Evolutionary conservation across 2,329 filamentous ascomycete species (phyloP).

Genomic region (Zymoseptoria pseudotritici): DNA sequence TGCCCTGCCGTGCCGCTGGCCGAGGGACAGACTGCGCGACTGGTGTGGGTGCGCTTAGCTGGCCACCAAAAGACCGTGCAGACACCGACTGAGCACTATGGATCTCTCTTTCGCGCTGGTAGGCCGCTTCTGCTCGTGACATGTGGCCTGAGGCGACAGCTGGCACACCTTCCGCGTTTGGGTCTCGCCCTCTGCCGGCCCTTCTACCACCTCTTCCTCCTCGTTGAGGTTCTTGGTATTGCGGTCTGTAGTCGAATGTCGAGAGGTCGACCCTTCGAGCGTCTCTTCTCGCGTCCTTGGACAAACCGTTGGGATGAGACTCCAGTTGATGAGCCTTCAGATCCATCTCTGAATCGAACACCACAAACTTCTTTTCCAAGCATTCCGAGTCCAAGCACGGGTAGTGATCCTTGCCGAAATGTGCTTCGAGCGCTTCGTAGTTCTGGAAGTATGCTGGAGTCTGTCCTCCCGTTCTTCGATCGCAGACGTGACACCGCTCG

Average conservation of each 20-base stretch:
- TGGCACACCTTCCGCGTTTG: constrained; percentile 74
- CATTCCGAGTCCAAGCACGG: constrained; percentile 80
- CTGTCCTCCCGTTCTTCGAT: constrained; percentile 54
- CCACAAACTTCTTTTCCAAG: constrained; percentile 93
- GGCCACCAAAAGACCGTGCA: constrained; percentile 75
- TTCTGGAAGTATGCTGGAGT: constrained; percentile 86
- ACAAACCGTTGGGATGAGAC: constrained; percentile 68
- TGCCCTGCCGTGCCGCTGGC: constrained; percentile 25
- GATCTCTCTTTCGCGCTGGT: constrained; percentile 85
- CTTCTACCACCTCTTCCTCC: constrained; percentile 42
- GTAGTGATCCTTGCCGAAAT: constrained; percentile 84
- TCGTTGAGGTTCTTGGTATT: constrained; percentile 58
- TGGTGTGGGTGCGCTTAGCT: constrained; percentile 29
- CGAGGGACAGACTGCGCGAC: constrained; percentile 45
- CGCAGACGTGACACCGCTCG: constrained; percentile 91
- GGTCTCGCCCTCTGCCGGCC: constrained; percentile 66
- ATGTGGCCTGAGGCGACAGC: constrained; percentile 71
- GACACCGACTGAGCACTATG: constrained; percentile 77
- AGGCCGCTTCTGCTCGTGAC: constrained; percentile 79
- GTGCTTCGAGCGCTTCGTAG: constrained; percentile 76
- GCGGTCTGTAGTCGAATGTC: constrained; percentile 68
- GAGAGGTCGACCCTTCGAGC: constrained; percentile 81
- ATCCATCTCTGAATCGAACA: constrained; percentile 92
- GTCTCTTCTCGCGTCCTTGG: constrained; percentile 77
- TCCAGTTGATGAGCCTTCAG: constrained; percentile 87